Evolutionary conservation across 2,329 filamentous ascomycete species (phyloP).

Genomic region (Fusarium sp.): DNA sequence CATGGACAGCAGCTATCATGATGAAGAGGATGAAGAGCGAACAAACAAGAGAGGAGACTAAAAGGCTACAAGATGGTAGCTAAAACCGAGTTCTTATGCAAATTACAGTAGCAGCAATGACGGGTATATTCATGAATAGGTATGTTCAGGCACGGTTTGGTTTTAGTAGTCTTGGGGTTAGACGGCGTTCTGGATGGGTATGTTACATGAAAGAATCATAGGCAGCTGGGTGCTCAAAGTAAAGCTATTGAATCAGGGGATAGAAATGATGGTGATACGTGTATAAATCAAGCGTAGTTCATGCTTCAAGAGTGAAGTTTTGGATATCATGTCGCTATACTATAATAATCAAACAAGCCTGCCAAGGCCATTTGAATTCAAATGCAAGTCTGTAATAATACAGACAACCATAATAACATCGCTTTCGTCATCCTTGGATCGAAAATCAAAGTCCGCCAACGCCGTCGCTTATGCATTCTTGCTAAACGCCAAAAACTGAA

Average conservation of each 20-base stretch:
- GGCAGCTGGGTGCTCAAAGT: conserved; percentile 3
- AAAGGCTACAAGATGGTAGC: not conserved
- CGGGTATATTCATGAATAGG: conserved; percentile 3
- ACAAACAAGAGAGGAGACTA: conserved; percentile 29
- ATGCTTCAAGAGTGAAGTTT: conserved; percentile 25
- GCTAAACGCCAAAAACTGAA: conserved; percentile 6
- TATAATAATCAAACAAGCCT: conserved; percentile 17
- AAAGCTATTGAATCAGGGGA: conserved; percentile 5
- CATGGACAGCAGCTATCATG: conserved; percentile 50
- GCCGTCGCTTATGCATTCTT: conserved; percentile 48
- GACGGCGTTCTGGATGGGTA: conserved; percentile 42
- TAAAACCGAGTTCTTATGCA: conserved; percentile 7
- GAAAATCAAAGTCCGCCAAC: conserved; percentile 38
- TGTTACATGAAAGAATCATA: conserved; percentile 5
- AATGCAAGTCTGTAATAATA: not conserved
- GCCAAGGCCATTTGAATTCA: conserved; percentile 5
- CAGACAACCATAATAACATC: conserved; percentile 23
- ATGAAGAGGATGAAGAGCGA: conserved; percentile 50
- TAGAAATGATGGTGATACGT: conserved; percentile 9
- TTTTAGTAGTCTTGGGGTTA: conserved; percentile 22
- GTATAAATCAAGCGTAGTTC: conserved; percentile 5
- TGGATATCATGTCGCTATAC: conserved; percentile 40
- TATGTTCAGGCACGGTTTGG: not conserved
- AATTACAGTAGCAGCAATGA: conserved; percentile 7
- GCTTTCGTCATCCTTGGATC: conserved; percentile 24